Base-by-base conservation (phyloP, 768 basidiomycete genomes). In the Naganishia vishniacii region DNA sequence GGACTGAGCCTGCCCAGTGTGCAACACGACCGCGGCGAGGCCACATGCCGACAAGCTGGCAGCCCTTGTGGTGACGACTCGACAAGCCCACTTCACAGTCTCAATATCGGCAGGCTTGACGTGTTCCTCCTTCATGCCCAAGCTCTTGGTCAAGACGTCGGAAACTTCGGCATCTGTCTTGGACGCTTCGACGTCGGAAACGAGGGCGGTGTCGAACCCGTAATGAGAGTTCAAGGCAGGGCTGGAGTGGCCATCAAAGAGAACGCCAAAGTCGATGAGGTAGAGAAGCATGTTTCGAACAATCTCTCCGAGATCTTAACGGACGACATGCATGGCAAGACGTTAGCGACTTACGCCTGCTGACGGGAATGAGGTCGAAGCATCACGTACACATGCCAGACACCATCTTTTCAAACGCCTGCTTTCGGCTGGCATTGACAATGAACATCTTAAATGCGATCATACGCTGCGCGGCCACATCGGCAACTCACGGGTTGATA, bases 381-480 rank as follows among this genome's bases (percentile, higher is more conserved):
- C 9, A 12, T 25, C 8, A 1, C 73, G 65, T 59, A 76, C 75
- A 99, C 94, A 99, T 97, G 62, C 95, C 95, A 1, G 91, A 95
- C 69, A 99, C 88, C 80, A 95, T 91, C 80, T 98, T 99, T 78
- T 99, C 95, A 74, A 91, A 98, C 1, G 89, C 89, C 75, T 98
- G 95, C 75, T 83, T 87, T 37, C 83, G 81, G 26, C 79, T 79
- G 60, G 3, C 34, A 9, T n/a, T 64, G 59, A 45, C 46, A 18
- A 29, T 3, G 15, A 23, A 18, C 16, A 49, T 20, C 49, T 12
- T n/a, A 1, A 40, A 15, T 6, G n/a, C 25, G 32, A 29, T 26
- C 4, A 2, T 12, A 37, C 23, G 13, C 12, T 7, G 48, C 11
- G 20, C n/a, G 11, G 20, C n/a, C n/a, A 8, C 11, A n/a, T 20